Evolutionary conservation across 2,329 filamentous ascomycete species (phyloP).

Genomic region (Talaromyces atroroseus): DNA sequence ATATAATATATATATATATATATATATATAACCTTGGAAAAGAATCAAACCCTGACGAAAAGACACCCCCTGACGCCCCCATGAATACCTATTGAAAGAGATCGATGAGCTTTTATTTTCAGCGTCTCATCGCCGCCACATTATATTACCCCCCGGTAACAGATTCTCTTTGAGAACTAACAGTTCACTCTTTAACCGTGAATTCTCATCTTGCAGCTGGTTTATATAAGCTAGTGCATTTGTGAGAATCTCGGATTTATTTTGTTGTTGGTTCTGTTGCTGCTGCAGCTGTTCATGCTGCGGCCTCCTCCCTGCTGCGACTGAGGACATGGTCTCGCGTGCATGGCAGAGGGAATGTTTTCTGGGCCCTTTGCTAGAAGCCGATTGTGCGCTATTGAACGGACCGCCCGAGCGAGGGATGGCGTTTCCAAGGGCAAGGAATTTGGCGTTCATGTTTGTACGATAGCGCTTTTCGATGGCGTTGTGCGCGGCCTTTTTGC

Average conservation of each 20-base stretch:
- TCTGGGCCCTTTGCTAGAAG: conserved; percentile 7
- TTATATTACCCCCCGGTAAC: conserved; percentile 11
- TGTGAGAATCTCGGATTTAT: conserved; percentile 15
- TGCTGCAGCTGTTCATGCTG: conserved; percentile 7
- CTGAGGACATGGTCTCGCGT: not conserved
- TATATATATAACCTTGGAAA: not conserved
- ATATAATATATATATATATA: too few species aligned
- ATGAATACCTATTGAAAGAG: not conserved
- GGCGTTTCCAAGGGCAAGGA: conserved; percentile 34
- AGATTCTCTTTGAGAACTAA: conserved; percentile 13
- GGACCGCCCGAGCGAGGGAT: conserved; percentile 17
- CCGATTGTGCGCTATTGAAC: conserved; percentile 2
- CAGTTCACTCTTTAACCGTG: conserved; percentile 11
- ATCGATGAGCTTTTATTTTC: not conserved
- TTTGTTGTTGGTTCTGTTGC: conserved; percentile 12
- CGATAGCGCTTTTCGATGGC: conserved; percentile 39
- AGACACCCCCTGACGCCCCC: not conserved
- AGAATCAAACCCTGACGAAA: not conserved
- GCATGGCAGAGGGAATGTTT: conserved; percentile 7
- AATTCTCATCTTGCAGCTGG: conserved; percentile 13
- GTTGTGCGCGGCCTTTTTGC: conserved; percentile 33
- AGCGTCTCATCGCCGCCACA: conserved; percentile 10
- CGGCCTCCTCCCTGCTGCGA: not conserved
- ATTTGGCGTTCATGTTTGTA: conserved; percentile 41
- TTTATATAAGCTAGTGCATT: conserved; percentile 13